Evolutionary conservation across 371 early-diverging fungal genomes (phyloP), one percentile per base, ranked within the genome.

Genomic region (Globomyces sp.): DNA sequence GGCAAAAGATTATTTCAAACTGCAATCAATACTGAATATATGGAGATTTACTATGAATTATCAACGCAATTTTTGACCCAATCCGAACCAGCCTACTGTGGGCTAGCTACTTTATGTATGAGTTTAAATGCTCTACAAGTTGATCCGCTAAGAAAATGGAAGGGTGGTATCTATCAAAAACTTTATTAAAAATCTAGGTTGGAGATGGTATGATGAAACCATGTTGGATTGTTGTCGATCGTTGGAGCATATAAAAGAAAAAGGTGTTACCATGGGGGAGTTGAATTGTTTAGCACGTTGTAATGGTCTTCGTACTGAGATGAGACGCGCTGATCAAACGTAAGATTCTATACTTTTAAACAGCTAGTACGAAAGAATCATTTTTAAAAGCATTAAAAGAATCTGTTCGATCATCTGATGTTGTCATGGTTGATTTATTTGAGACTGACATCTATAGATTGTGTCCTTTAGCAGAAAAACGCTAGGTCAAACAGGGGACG

Each of bases 11-110:
- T 71, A 3, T 77, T 77, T 44, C 9, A 40, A 0, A 57, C 46
- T 4, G 66, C 74, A 10, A 41, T 74, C 4, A 49, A 11, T 13
- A 58, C 50, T 13, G 58, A 62, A 4, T 62, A 55, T 65, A 62
- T 77, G 69, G 69, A 72, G 37, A 44, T 62, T 34, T 73, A 70
- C 53, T 75, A 65, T 62, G 40, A 57, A 55, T 70, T 74, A n/a
- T 65, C 72, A 0, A 40, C 61, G 46, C 75, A 74, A 40, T 74
- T 63, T 48, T 44, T 67, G n/a, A 77, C 74, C 2, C 77, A 77
- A 60, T 42, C 68, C 9, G 78, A 78, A 61, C 78, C 78, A 4
- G 74, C 76, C 1, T 78, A 65, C 50, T 78, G 78, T 63, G 78
- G 76, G 4, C 68, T 78, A 37, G 60, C 67, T 6, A 68, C 78